These are phyloP conservation scores for Rhodomyrtus tomentosa DNA, from an alignment of 345 rosid species.

Conservation along the genomic window DNA sequence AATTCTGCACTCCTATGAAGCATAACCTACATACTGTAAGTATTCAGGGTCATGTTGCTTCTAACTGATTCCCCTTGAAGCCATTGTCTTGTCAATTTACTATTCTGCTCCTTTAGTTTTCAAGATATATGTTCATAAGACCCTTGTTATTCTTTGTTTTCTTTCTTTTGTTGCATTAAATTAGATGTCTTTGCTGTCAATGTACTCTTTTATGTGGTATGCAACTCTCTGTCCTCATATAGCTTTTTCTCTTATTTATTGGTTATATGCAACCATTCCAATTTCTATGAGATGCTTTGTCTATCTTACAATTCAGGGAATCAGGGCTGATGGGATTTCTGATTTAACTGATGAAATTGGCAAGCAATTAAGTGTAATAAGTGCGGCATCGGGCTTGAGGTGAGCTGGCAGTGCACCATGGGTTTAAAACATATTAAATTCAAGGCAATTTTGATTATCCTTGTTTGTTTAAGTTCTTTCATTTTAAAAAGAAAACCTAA, in stretches of 20 bases:
- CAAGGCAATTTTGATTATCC: not conserved
- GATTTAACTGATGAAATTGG: slow-evolving; percentile 59
- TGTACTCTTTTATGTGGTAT: not conserved
- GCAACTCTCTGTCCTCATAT: not conserved
- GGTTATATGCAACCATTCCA: not conserved
- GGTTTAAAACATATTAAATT: not conserved
- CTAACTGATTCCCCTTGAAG: not conserved
- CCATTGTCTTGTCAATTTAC: not conserved
- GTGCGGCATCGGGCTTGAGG: slow-evolving; percentile 79
- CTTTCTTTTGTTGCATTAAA: not conserved
- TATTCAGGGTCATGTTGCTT: not conserved
- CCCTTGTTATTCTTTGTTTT: not conserved
- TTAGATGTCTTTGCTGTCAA: not conserved
- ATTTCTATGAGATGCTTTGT: not conserved
- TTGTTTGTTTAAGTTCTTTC: not conserved
- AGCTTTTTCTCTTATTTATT: not conserved
- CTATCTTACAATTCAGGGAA: slow-evolving; percentile 31
- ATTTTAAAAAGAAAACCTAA: not conserved
- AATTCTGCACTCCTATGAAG: not conserved
- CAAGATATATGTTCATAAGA: not conserved
- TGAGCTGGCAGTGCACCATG: slow-evolving; percentile 1
- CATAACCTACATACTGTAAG: not conserved
- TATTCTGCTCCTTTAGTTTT: not conserved
- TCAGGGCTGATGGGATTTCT: slow-evolving; percentile 63
- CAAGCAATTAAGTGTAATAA: slow-evolving; percentile 62